phyloP scores from a whole-genome alignment of 1,284 basidiomycete species.

The Trametes pubescens region DNA sequence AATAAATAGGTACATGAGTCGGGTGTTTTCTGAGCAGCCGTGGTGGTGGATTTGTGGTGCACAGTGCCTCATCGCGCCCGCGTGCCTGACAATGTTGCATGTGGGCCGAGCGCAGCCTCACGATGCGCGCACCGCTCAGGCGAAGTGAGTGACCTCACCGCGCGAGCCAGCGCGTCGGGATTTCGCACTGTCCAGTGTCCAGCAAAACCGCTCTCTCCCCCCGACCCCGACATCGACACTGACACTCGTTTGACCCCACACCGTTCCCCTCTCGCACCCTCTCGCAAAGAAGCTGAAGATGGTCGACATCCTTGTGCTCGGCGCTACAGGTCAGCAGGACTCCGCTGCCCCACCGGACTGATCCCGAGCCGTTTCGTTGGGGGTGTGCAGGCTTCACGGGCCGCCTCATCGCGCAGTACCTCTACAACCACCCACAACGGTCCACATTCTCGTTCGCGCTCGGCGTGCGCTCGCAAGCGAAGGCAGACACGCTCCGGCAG shows the following conservation, averaged over 20 bases:
- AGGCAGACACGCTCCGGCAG: slow-evolving; percentile 56
- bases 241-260: neutral
- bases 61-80: neutral
- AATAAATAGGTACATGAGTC: too few species aligned
- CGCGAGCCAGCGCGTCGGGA: neutral
- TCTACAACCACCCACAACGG: slow-evolving; percentile 66
- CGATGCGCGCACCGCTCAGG: neutral
- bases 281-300: slow-evolving; percentile 21
- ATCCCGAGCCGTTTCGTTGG: slow-evolving; percentile 20
- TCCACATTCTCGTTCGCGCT: slow-evolving; percentile 65
- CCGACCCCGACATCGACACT: neutral
- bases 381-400: slow-evolving; percentile 65
- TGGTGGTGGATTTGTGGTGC: neutral
- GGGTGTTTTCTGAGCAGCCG: neutral
- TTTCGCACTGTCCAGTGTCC: neutral
- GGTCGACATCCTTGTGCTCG: slow-evolving; percentile 67
- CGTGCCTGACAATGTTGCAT: slow-evolving; percentile 3
- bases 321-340: slow-evolving; percentile 58
- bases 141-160: neutral
- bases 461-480: slow-evolving; percentile 65
- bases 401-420: slow-evolving; percentile 66
- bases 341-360: slow-evolving; percentile 26
- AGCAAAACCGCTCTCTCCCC: neutral
- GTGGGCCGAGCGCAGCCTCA: neutral
- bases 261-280: neutral